Evolutionary conservation across 768 basidiomycete species (phyloP).

Genomic region (Naganishia friedmannii): DNA sequence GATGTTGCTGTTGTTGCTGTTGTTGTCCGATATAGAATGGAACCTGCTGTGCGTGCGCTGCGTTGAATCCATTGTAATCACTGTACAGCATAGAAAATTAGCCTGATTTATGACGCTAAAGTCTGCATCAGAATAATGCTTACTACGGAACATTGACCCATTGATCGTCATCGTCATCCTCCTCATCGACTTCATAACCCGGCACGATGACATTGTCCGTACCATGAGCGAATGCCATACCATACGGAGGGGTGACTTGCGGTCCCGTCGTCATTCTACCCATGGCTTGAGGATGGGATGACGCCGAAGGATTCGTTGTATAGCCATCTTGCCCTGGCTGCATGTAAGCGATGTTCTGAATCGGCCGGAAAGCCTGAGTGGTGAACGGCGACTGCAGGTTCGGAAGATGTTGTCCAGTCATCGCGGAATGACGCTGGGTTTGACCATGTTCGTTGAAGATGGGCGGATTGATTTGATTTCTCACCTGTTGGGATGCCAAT

Average conservation of each 20-base stretch:
- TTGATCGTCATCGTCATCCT: conserved; percentile 44
- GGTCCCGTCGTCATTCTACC: background rate
- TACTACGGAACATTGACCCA: conserved; percentile 4
- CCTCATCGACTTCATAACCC: conserved; percentile 40
- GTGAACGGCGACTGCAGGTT: conserved; percentile 5
- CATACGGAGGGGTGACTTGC: background rate
- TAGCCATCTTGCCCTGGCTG: background rate
- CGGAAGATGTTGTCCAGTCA: background rate
- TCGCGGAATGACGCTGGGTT: background rate
- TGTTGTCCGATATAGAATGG: background rate
- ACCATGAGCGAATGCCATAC: background rate
- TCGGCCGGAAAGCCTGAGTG: conserved; percentile 10
- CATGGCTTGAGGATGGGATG: too few relatives aligned
- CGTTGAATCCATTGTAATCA: background rate
- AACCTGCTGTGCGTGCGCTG: background rate
- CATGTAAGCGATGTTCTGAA: background rate
- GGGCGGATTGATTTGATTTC: background rate
- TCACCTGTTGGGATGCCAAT: background rate
- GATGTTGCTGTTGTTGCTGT: background rate
- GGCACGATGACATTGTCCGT: background rate
- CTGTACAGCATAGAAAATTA: background rate
- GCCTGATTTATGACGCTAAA: background rate
- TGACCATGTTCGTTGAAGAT: background rate
- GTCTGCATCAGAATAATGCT: background rate
- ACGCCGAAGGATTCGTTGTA: background rate